Percentiles rank a stretch among this genome's conserved stretches.
Evolutionary conservation across 2,329 filamentous ascomycete species (phyloP).

Genomic region (Sphaerostilbella broomeana): DNA sequence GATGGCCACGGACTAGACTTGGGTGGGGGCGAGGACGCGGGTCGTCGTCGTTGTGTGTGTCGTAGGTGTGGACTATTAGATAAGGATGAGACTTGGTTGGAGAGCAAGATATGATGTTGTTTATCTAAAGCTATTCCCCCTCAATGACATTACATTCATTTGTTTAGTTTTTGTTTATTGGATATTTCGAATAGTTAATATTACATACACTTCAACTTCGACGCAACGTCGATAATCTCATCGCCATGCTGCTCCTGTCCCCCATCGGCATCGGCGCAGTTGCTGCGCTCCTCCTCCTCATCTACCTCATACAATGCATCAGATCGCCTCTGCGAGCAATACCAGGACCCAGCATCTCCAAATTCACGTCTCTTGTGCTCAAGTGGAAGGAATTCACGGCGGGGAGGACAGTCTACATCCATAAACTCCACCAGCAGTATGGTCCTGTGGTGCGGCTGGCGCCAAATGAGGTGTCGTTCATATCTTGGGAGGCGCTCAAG

Average conservation of each 20-base stretch:
- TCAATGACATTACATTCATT: no score
- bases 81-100: no score
- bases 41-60: no score
- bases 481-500: conserved; percentile 49
- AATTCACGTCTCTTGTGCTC: conserved; percentile 44
- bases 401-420: conserved; percentile 47
- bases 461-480: conserved; percentile 54
- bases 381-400: conserved; percentile 52
- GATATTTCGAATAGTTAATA: no score
- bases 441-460: conserved; percentile 52
- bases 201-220: no score
- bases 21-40: no score
- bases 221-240: no score
- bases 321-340: conserved; percentile 32
- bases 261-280: conserved; percentile 21
- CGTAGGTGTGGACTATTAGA: no score
- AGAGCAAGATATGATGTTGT: no score
- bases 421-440: conserved; percentile 47
- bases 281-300: conserved; percentile 19
- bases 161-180: neutral
- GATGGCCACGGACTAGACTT: no score
- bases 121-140: no score
- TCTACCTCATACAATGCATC: conserved; percentile 23
- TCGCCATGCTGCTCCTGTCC: conserved; percentile 25
- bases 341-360: conserved; percentile 43